Base-by-base conservation (phyloP, 2,329 filamentous ascomycete species). In the Atkinsonella hypoxylon region DNA sequence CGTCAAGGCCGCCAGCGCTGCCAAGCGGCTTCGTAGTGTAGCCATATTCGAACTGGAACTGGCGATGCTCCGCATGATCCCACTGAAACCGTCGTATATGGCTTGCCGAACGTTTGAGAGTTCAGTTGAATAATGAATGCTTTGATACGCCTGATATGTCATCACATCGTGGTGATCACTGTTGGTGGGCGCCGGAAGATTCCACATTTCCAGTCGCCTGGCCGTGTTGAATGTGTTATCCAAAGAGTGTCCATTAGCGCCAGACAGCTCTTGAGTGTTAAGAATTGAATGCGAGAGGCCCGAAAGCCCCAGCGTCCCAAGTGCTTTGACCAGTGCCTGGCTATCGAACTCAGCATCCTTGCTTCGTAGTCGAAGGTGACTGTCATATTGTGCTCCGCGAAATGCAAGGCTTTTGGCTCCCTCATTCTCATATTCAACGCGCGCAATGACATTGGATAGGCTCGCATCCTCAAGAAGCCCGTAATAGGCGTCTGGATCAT, bases 401-500 rank as follows among this genome's bases (percentile, higher is more conserved):
- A 97, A 95, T 22, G 93, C 83, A 17, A 98, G 76, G 56, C 87
- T 91, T 62, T 94, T 95, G 47, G 83, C 74, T 0, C 90, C 90
- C 58, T 95, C 85, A 47, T 83, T 83, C 67, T 98, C 93, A 62
- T 96, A 91, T 57, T 95, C 89, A 4, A 97, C 76, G 10, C 87
- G 83, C 47, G 85, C 79, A 52, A 97, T 73, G 1, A 97, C 85
- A 11, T 85, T 88, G 15, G 78, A 74, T 15, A 98, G 69, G 51
- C 82, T 89, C 7, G 89, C 79, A 40, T 80, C 79, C 64, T 94
- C 86, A 41, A 87, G 80, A 8, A 96, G 76, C 4, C 93, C 94
- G 62, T 98, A 98, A 64, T 95, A 98, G 0, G 89, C 85, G 64
- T 99, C 93, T 1, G 90, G 91, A 60, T 99, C 94, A 61, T 96